Conservation (phyloP, 352 stramenopile species). For the Globisporangium alternatum region DNA sequence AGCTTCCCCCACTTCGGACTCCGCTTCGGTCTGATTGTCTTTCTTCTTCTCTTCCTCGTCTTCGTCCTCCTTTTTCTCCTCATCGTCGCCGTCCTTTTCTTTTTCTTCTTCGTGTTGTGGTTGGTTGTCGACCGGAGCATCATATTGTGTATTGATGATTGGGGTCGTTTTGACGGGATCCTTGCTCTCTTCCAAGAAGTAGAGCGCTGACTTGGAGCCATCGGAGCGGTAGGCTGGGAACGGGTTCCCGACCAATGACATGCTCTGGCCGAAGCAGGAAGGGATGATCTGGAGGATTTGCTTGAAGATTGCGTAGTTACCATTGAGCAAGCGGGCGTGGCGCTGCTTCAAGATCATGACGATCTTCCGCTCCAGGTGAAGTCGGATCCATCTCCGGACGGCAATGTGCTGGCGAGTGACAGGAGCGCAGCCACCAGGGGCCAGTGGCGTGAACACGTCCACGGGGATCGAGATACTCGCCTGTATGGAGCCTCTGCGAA, state of each 20-base stretch:
- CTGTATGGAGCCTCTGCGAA: slow-evolving; percentile 19
- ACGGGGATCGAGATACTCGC: background rate
- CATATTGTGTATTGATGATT: background rate
- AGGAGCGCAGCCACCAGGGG: slow-evolving; percentile 16
- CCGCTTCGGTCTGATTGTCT: background rate
- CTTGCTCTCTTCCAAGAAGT: slow-evolving; percentile 40
- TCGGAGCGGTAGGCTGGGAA: slow-evolving; percentile 32
- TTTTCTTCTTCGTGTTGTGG: slow-evolving; percentile 2
- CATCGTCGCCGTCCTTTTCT: slow-evolving; percentile 6
- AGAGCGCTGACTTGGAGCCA: slow-evolving; percentile 28
- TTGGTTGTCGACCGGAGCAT: background rate
- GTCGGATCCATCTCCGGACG: slow-evolving; percentile 44
- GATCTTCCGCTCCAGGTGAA: slow-evolving; percentile 41
- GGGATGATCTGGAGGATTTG: slow-evolving; percentile 21
- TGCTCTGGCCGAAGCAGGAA: slow-evolving; percentile 18
- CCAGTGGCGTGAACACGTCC: background rate
- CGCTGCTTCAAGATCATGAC: slow-evolving; percentile 39
- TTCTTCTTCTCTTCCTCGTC: slow-evolving; percentile 9
- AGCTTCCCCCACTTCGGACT: slow-evolving; percentile 7
- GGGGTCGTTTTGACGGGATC: slow-evolving; percentile 1
- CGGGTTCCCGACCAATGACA: slow-evolving; percentile 31
- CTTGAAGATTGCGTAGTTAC: slow-evolving; percentile 33
- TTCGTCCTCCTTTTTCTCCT: slow-evolving; percentile 10
- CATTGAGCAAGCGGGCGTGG: slow-evolving; percentile 37
- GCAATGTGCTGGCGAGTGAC: slow-evolving; percentile 44